Base-by-base conservation (phyloP, 2,329 filamentous ascomycete genomes). In the Arthrobotrys pseudoclavata region DNA sequence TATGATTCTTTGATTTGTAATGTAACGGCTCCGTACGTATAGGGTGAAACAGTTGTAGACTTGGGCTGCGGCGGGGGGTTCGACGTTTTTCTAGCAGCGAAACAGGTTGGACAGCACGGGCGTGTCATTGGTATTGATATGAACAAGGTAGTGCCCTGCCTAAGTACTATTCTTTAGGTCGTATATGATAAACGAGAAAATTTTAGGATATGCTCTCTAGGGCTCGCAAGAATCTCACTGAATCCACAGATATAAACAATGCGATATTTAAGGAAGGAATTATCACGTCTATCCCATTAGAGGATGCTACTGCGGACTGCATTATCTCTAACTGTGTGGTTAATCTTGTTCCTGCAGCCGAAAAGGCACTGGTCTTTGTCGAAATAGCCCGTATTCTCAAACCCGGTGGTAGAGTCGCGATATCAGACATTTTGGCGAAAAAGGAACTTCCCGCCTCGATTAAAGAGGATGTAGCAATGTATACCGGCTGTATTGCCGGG, bases 251-350 rank as follows among this genome's bases (percentile, higher is more conserved):
- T 0, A 82, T 83, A 3, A 75, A 79, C 4, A 89, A 90, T 79
- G 84, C 86, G 1, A 80, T 83, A 12, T 89, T 90, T 71, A 79
- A 89, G 71, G 82, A 88, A 74, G 83, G 85, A 1, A 81, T 80
- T 18, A 89, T 91, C 80, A 89, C 86, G 0, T 79, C 83, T 18
- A 61, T 68, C 18, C 63, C 85, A 0, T 82, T 90, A 0, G 81
- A 83, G 0, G 79, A 82, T 9, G 80, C 76, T 7, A 86, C 81
- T 15, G 86, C 85, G 18, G 85, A 90, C 82, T 87, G 87, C 80
- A 86, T 91, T 70, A 89, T 90, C 79, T 88, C 86, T 79, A 91
- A 91, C 82, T 91, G 89, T 75, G 88, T 89, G 26, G 83, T 90
- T 75, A 90, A 90, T 79, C 86, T 90, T 0, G 86, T 90, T 0